Percentiles rank a stretch among this genome's conserved stretches.
Evolutionary conservation across 345 rosid species (phyloP).

Genomic region (Rhodamnia rubescens): DNA sequence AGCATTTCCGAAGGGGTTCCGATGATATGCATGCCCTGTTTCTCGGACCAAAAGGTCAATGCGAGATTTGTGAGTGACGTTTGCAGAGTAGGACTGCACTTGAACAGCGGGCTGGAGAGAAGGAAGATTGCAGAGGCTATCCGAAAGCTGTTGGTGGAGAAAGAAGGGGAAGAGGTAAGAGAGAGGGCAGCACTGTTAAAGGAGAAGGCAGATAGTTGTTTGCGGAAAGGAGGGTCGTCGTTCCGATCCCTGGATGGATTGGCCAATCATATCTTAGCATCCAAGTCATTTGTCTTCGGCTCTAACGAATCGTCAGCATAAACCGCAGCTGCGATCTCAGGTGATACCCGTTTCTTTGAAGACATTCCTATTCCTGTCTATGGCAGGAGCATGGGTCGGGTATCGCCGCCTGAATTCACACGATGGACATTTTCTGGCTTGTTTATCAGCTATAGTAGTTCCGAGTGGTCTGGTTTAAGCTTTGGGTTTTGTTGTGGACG

Average conservation of each 20-base stretch:
- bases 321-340: not conserved
- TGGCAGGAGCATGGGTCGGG: not conserved
- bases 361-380: not conserved
- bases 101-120: slow-evolving; percentile 25
- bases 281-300: not conserved
- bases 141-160: slow-evolving; percentile 15
- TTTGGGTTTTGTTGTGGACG: not conserved
- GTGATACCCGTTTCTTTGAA: not conserved
- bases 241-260: slow-evolving; percentile 23
- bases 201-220: slow-evolving; percentile 19
- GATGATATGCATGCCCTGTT: slow-evolving; percentile 60
- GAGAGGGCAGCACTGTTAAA: slow-evolving; percentile 14
- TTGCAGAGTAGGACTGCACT: slow-evolving; percentile 43
- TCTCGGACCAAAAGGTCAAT: slow-evolving; percentile 49
- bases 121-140: slow-evolving; percentile 25
- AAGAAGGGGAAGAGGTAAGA: slow-evolving; percentile 26
- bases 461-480: not conserved
- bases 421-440: not conserved
- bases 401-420: not conserved
- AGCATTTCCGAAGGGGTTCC: slow-evolving; percentile 59
- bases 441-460: not conserved
- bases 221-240: slow-evolving; percentile 31
- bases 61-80: slow-evolving; percentile 34
- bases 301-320: not conserved
- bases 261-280: slow-evolving; percentile 14